A percentile compares a stretch with the other conserved stretches of the same genome.
Conservation (phyloP, 2,329 filamentous ascomycete species). For the Blastomyces parvus region DNA sequence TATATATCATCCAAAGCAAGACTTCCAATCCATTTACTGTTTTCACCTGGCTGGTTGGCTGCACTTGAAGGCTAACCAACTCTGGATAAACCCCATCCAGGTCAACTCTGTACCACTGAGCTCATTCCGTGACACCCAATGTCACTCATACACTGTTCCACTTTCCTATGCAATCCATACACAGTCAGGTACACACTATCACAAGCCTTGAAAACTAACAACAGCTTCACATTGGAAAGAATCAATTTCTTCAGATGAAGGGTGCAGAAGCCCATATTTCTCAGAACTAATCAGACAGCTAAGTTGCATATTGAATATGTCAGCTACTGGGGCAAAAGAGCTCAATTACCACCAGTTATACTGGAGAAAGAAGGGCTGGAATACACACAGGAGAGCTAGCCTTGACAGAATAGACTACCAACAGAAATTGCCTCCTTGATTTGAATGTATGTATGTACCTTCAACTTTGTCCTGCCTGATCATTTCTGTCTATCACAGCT, state of each 20-base stretch:
- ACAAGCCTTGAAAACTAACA: neutral
- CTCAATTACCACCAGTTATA: too few species aligned
- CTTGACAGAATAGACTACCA: neutral
- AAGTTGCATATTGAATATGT: neutral
- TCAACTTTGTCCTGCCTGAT: neutral
- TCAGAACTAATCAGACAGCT: neutral
- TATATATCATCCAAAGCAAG: neutral
- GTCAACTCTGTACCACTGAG: neutral
- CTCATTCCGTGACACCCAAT: neutral
- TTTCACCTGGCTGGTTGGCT: slow-evolving; percentile 1
- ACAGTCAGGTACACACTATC: neutral
- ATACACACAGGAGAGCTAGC: too few species aligned
- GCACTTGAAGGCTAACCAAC: neutral
- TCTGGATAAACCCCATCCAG: neutral
- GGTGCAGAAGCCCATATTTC: neutral
- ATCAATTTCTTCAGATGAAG: neutral
- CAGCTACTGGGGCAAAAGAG: too few species aligned
- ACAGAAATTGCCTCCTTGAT: slow-evolving; percentile 1
- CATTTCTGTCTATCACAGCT: neutral
- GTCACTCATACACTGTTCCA: too few species aligned
- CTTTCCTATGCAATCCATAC: neutral
- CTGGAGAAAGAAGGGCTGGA: too few species aligned
- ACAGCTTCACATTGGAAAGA: neutral
- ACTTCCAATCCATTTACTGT: slow-evolving; percentile 1
- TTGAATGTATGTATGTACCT: neutral